Evolutionary conservation across 2,329 filamentous ascomycete genomes (phyloP), one percentile per base, ranked within the genome.

Genomic region (Fusarium sp.): DNA sequence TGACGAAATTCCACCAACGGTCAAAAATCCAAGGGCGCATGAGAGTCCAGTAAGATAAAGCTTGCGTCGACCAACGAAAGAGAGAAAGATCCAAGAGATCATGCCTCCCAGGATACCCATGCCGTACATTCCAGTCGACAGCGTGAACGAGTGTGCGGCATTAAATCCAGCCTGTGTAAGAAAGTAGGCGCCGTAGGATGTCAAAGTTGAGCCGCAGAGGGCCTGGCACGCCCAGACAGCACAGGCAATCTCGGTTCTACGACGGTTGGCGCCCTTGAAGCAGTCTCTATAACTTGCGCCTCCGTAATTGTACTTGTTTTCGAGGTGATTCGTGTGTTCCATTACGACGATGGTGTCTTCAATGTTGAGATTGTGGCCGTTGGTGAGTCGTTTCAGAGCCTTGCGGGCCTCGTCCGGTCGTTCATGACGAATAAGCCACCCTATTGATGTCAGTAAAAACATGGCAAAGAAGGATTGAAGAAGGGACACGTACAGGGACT

Each of bases 311-410:
- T 80, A 74, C 40, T 82, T 76, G 67, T 83, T 81, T 70, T 87
- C 86, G 16, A 85, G 74, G 70, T 83, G 80, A 69, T 84, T 80
- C 7, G 84, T 85, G 51, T 84, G 80, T 8, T 82, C 78, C 78
- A 85, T 84, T 62, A 83, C 75, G 56, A 80, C 79, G 33, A 84
- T 72, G 33, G 87, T 85, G 65, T 87, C 83, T 62, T 88, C 86
- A 8, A 80, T 79, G 36, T 80, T 72, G 27, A 81, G 81, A 27
- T 74, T 65, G 60, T 81, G 74, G 44, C 79, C 66, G 33, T 80
- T 74, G 38, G 62, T 72, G 11, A 85, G 79, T 4, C 81, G 77
- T 27, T 69, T 64, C 1, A 84, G 62, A 1, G 81, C 73, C 17
- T 73, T 74, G 55, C 78, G 76, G 1, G 84, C 83, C 16, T 79